Evolutionary conservation across 1,284 basidiomycete species (phyloP).

Genomic region (Trichosporon sp.): DNA sequence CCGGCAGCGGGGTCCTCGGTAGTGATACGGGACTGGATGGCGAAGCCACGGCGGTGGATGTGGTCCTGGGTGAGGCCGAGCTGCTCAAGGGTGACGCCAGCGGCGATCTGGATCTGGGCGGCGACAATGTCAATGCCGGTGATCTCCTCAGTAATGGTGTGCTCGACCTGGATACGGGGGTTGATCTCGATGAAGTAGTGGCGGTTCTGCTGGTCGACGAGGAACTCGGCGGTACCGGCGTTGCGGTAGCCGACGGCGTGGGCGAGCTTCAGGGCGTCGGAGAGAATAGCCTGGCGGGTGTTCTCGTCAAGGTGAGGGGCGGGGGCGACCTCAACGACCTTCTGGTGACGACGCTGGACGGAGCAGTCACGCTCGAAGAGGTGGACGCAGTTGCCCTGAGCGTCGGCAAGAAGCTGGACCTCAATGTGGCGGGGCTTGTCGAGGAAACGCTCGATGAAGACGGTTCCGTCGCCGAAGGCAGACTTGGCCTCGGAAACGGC

Average conservation of each 20-base stretch:
- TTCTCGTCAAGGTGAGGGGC: slow-evolving; percentile 91
- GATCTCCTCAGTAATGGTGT: slow-evolving; percentile 98
- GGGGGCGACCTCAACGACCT: slow-evolving; percentile 98
- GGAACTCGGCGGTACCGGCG: slow-evolving; percentile 95
- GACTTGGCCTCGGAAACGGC: slow-evolving; percentile 94
- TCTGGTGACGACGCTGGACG: slow-evolving; percentile 95
- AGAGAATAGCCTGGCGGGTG: slow-evolving; percentile 81
- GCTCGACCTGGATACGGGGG: slow-evolving; percentile 97
- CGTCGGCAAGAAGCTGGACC: slow-evolving; percentile 92
- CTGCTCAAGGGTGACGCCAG: slow-evolving; percentile 91
- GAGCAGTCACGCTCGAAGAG: slow-evolving; percentile 99
- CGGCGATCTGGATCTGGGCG: slow-evolving; percentile 97
- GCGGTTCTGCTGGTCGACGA: slow-evolving; percentile 91
- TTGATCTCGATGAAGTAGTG: slow-evolving; percentile 99
- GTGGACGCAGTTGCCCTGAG: slow-evolving; percentile 89
- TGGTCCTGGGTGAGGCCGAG: slow-evolving; percentile 96
- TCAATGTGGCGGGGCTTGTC: slow-evolving; percentile 96
- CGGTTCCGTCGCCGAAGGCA: slow-evolving; percentile 96
- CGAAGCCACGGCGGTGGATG: slow-evolving; percentile 93
- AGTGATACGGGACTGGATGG: slow-evolving; percentile 98
- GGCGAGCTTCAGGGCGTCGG: slow-evolving; percentile 92
- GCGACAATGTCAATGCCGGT: slow-evolving; percentile 98
- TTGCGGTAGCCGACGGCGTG: slow-evolving; percentile 91
- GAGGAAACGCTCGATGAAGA: slow-evolving; percentile 97
- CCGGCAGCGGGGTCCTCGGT: slow-evolving; percentile 90